Conservation (phyloP, 257 asterid genomes). For the Nicotiana paniculata region DNA sequence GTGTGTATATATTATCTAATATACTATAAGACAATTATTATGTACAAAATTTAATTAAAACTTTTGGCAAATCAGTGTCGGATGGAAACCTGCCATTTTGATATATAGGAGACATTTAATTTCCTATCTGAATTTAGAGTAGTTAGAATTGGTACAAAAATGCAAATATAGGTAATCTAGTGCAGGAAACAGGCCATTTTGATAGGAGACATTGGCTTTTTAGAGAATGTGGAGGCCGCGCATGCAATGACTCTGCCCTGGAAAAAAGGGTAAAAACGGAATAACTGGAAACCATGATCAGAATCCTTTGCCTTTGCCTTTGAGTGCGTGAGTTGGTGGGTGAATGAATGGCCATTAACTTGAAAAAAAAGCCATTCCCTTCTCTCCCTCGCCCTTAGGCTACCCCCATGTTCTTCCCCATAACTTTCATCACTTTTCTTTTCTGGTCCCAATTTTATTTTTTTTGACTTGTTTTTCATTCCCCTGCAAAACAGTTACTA, state of each 20-base stretch:
- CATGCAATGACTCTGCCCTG: neutral
- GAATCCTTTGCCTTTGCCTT: neutral
- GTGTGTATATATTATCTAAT: too few relatives aligned
- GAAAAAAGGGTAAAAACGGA: neutral
- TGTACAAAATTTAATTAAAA: too few relatives aligned
- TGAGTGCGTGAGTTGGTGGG: neutral
- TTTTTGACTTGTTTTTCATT: neutral
- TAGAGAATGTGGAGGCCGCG: slow-evolving; percentile 14
- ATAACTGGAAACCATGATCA: neutral
- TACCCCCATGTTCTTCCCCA: slow-evolving; percentile 4
- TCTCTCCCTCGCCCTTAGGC: neutral
- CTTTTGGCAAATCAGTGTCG: too few relatives aligned
- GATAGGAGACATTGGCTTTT: slow-evolving; percentile 5
- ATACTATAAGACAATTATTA: too few relatives aligned
- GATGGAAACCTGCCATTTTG: too few relatives aligned
- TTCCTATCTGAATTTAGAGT: too few relatives aligned
- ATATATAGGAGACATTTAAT: too few relatives aligned
- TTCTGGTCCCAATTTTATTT: neutral
- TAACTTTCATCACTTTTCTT: neutral
- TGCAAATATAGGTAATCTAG: neutral
- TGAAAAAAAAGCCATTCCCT: neutral
- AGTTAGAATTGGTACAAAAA: neutral
- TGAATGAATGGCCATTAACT: slow-evolving; percentile 3
- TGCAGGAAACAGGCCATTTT: slow-evolving; percentile 4
- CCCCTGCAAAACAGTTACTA: neutral